A percentile compares a stretch with the other conserved stretches of the same genome.
Conservation (phyloP, 2,329 filamentous ascomycete species). For the Neopestalotiopsis rosae region DNA sequence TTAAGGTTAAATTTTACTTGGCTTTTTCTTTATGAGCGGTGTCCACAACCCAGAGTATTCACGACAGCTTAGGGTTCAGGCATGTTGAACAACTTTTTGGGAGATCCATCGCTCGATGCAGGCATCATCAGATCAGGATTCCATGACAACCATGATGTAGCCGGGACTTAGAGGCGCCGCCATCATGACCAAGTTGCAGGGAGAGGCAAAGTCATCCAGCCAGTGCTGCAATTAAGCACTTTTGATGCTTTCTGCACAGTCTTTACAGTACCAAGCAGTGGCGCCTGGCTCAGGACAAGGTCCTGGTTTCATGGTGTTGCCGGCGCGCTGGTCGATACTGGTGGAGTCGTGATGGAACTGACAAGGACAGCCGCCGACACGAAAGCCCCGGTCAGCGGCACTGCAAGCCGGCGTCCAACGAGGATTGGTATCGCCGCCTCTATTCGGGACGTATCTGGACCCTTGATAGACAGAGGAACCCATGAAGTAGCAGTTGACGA, state of each 20-base stretch:
- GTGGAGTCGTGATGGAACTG: not conserved
- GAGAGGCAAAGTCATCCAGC: not conserved
- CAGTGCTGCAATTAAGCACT: not conserved
- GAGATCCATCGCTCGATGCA: not conserved
- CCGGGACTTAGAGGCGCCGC: not conserved
- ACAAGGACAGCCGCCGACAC: not conserved
- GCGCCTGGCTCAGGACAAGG: not conserved
- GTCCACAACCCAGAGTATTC: too few species aligned
- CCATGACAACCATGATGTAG: not conserved
- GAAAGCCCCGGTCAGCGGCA: not conserved
- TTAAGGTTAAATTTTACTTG: not conserved
- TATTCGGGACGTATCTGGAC: not conserved
- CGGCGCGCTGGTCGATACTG: not conserved
- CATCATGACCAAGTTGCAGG: not conserved
- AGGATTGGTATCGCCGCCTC: not conserved
- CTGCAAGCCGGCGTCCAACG: not conserved
- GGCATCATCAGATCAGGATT: not conserved
- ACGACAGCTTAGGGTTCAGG: not conserved
- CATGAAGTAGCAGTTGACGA: not conserved
- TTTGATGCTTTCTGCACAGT: not conserved
- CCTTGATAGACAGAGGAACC: not conserved
- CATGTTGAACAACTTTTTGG: not conserved
- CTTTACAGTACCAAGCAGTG: not conserved
- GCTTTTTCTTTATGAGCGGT: not conserved
- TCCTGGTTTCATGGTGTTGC: not conserved